Base-by-base conservation (phyloP, 2,329 filamentous ascomycete genomes). In the Fusarium sarcochroum region DNA sequence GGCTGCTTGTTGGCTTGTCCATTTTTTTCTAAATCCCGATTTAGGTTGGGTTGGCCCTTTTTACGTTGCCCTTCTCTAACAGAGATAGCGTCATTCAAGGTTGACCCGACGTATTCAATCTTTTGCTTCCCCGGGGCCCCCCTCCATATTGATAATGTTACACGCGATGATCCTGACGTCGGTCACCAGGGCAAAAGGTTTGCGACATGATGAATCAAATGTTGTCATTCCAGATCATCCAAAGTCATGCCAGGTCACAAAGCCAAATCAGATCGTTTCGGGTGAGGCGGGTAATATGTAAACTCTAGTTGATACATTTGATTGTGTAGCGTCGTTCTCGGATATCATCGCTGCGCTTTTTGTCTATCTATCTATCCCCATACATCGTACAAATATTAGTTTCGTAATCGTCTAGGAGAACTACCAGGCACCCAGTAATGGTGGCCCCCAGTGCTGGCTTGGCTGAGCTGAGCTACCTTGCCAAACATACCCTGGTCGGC, bases 31-130 rank as follows among this genome's bases (percentile, higher is more conserved):
- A 32, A 34, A 44, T 40, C 41, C 44, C 25, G 21, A 68, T 65
- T 30, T 37, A 18, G 40, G 21, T 37, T 51, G 45, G 45, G 27
- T 30, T 13, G 27, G 27, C 10, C 27, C 10, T 30, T 30, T 30
- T 30, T 30, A 11, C 27, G 27, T 30, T 30, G 13, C 27, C 42
- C 44, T 34, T 57, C 47, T 59, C 41, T 47, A 58, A 52, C 21
- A 34, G 51, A 66, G 49, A 71, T 66, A 72, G 69, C 69, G 69
- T 68, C 69, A 70, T 70, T 42, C 20, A 20, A 50, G 59, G 32
- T 34, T 59, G 23, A 50, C 25, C 48, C 55, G 58, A 54, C 51
- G 44, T 42, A 37, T 60, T 68, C 46, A 54, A 54, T 34, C 46
- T 46, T 41, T 41, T 10, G 17, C 38, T 52, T 59, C 46, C 45